Percentiles rank a stretch among this genome's conserved stretches.
Evolutionary conservation across 768 basidiomycete species (phyloP).

Genomic region (Saitozyma sp.): DNA sequence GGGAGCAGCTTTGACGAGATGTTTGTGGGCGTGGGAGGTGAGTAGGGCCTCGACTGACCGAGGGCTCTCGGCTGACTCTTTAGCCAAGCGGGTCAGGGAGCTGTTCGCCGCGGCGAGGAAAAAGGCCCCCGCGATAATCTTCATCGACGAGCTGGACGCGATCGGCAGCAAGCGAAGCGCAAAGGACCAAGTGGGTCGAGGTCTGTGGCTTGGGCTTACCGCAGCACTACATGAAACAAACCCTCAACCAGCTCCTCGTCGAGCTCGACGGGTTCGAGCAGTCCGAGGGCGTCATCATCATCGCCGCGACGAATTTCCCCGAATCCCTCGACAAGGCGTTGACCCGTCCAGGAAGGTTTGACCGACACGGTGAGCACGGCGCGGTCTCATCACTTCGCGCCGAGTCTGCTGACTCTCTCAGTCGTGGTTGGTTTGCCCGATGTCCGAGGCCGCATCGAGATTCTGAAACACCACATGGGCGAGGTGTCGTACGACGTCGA

Average conservation of each 20-base stretch:
- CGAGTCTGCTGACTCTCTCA: constrained; percentile 11
- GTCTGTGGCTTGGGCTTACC: not conserved
- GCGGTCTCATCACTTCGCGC: not conserved
- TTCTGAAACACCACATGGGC: constrained; percentile 86
- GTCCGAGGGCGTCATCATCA: constrained; percentile 86
- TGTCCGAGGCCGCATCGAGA: constrained; percentile 85
- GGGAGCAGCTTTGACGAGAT: constrained; percentile 98
- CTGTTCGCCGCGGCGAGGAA: constrained; percentile 91
- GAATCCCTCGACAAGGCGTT: constrained; percentile 92
- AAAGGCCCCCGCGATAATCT: constrained; percentile 94
- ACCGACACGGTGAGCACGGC: constrained; percentile 62
- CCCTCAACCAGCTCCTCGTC: constrained; percentile 91
- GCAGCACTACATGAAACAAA: constrained; percentile 60
- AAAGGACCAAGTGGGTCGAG: constrained; percentile 44
- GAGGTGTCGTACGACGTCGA: constrained; percentile 65
- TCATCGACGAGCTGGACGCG: constrained; percentile 95
- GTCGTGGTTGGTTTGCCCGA: constrained; percentile 94
- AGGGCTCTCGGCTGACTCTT: not conserved
- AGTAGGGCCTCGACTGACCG: constrained; percentile 4
- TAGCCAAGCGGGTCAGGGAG: constrained; percentile 88
- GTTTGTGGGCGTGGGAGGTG: constrained; percentile 59
- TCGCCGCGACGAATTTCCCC: constrained; percentile 92
- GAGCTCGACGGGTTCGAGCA: constrained; percentile 98
- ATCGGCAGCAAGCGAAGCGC: constrained; percentile 73
- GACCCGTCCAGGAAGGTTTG: constrained; percentile 93